These are phyloP conservation scores for Teratosphaeriaceae sp. DNA, from an alignment of 2,329 filamentous ascomycete genomes.

Conservation along the genomic window DNA sequence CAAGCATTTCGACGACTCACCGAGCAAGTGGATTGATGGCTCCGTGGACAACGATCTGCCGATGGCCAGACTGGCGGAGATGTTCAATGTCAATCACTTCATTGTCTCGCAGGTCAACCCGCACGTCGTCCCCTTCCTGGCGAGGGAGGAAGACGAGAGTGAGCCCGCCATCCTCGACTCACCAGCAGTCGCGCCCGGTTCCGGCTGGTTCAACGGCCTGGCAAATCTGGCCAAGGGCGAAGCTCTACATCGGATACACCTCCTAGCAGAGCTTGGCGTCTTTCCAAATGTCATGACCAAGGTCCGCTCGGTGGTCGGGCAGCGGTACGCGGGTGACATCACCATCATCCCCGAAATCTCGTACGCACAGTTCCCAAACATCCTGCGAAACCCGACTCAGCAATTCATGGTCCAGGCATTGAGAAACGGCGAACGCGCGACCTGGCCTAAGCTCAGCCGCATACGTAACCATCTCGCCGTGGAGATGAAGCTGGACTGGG, in stretches of 20 bases:
- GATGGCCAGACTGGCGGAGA: constrained; percentile 80
- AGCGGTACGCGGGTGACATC: constrained; percentile 91
- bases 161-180: constrained; percentile 13
- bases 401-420: constrained; percentile 82
- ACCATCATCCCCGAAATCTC: constrained; percentile 81
- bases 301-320: constrained; percentile 64
- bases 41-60: constrained; percentile 93
- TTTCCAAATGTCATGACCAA: constrained; percentile 76
- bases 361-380: constrained; percentile 64
- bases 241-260: constrained; percentile 70
- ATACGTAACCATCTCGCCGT: constrained; percentile 84
- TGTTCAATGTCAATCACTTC: constrained; percentile 98
- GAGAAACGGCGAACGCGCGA: constrained; percentile 73
- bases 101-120: constrained; percentile 97
- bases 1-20: constrained; percentile 73
- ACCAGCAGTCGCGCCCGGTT: constrained; percentile 32
- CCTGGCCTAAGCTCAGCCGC: constrained; percentile 82
- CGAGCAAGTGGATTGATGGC: constrained; percentile 85
- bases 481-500: constrained; percentile 73
- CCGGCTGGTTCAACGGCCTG: constrained; percentile 58
- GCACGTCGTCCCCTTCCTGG: constrained; percentile 80
- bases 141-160: constrained; percentile 59
- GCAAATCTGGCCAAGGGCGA: constrained; percentile 73
- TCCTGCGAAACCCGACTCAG: constrained; percentile 75
- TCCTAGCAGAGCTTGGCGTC: constrained; percentile 72